Conservation (phyloP, 495 filamentous ascomycete genomes). For the Hypomontagnella monticulosa region DNA sequence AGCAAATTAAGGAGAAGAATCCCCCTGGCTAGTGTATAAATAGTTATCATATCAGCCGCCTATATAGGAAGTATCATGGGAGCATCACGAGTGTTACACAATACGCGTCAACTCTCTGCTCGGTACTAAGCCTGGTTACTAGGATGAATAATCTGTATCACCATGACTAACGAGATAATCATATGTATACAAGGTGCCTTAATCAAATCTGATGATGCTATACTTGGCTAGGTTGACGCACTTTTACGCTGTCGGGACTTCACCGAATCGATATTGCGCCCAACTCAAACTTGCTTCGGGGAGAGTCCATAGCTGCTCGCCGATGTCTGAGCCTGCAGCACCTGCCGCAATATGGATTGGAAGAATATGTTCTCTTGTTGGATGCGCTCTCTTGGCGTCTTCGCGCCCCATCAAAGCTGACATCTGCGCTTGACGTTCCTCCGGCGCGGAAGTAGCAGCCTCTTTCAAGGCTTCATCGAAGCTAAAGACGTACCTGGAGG, state of each 20-base stretch:
- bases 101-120: no score
- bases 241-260: constrained; percentile 41
- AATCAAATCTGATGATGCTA: no score
- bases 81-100: no score
- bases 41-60: no score
- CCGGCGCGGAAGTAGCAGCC: constrained; percentile 58
- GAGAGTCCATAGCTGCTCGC: constrained; percentile 64
- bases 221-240: no score
- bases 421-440: constrained; percentile 66
- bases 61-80: no score
- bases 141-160: no score
- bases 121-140: no score
- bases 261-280: constrained; percentile 72
- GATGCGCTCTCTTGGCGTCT: constrained; percentile 75
- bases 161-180: no score
- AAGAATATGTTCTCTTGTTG: constrained; percentile 55
- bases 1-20: no score
- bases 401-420: constrained; percentile 61
- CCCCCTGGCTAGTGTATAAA: no score
- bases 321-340: constrained; percentile 65
- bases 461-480: constrained; percentile 75
- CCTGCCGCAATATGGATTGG: constrained; percentile 72
- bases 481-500: constrained; percentile 57
- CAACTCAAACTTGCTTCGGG: constrained; percentile 70
- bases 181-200: no score